Conservation (phyloP, 2,329 filamentous ascomycete genomes). For the Rhynchosporium graminicola region DNA sequence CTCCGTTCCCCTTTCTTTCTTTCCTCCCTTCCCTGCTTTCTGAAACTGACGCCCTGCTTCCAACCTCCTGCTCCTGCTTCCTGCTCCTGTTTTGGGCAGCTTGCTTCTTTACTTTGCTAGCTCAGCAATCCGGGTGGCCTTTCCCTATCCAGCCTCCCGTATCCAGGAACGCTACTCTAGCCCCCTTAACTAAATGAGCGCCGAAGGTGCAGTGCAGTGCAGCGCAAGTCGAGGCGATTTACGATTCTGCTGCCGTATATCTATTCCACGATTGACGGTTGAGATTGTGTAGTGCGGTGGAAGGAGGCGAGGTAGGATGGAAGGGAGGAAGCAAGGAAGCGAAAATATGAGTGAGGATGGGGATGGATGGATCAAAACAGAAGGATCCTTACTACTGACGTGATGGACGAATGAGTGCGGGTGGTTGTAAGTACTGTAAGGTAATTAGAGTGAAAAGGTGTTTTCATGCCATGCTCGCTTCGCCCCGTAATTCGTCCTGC, state of each 20-base stretch:
- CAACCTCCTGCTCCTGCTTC: conserved; percentile 7
- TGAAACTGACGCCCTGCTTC: conserved; percentile 12
- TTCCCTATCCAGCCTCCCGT: conserved; percentile 17
- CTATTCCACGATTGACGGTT: background rate
- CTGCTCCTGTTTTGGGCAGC: background rate
- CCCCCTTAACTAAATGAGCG: background rate
- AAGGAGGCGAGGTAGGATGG: no score
- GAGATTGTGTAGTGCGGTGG: background rate
- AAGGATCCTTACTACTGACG: background rate
- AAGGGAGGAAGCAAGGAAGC: no score
- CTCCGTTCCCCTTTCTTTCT: conserved; percentile 1
- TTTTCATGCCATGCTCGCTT: conserved; percentile 12
- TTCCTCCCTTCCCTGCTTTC: conserved; percentile 1
- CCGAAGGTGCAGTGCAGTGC: no score
- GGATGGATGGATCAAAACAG: background rate
- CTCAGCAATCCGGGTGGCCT: conserved; percentile 1
- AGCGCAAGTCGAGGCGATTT: background rate
- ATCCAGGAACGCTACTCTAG: conserved; percentile 10
- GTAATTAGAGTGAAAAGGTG: conserved; percentile 13
- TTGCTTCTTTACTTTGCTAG: background rate
- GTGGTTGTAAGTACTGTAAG: background rate
- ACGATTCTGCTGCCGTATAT: background rate
- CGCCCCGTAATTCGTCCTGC: conserved; percentile 6
- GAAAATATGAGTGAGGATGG: no score
- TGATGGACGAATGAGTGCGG: background rate